These are phyloP conservation scores for Aspergillus sojae DNA, from an alignment of 2,329 filamentous ascomycete species.

Conservation along the genomic window DNA sequence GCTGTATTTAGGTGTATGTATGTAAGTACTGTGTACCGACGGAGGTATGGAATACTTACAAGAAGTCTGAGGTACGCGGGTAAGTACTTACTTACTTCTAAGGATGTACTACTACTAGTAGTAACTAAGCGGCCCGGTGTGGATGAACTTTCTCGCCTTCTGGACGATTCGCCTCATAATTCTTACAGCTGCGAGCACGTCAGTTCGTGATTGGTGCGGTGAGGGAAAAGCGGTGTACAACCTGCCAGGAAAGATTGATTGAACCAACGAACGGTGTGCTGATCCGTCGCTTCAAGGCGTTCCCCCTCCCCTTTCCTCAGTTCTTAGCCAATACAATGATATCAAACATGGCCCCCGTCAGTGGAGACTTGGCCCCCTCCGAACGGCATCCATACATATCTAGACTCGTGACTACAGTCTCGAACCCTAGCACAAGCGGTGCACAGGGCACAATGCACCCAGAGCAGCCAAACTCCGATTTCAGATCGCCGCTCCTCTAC, in stretches of 20 bases:
- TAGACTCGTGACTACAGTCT: background rate
- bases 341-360: conserved; percentile 1
- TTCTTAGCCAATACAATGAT: conserved; percentile 5
- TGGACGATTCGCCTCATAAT: conserved; percentile 2
- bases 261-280: conserved; percentile 6
- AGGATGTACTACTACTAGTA: background rate
- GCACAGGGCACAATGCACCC: conserved; percentile 3
- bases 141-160: background rate
- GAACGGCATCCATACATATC: background rate
- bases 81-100: background rate
- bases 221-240: conserved; percentile 30
- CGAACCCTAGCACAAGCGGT: background rate
- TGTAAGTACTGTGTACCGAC: background rate
- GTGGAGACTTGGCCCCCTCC: background rate
- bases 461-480: background rate
- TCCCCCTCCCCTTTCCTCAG: background rate
- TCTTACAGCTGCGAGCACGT: background rate
- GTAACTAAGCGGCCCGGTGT: background rate
- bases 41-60: background rate
- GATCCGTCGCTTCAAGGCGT: conserved; percentile 17
- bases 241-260: conserved; percentile 2
- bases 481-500: background rate
- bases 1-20: background rate
- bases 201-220: conserved; percentile 23
- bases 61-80: background rate